These are phyloP conservation scores for Aspergillus ochraceus DNA, from an alignment of 2,329 filamentous ascomycete genomes.

Conservation along the genomic window DNA sequence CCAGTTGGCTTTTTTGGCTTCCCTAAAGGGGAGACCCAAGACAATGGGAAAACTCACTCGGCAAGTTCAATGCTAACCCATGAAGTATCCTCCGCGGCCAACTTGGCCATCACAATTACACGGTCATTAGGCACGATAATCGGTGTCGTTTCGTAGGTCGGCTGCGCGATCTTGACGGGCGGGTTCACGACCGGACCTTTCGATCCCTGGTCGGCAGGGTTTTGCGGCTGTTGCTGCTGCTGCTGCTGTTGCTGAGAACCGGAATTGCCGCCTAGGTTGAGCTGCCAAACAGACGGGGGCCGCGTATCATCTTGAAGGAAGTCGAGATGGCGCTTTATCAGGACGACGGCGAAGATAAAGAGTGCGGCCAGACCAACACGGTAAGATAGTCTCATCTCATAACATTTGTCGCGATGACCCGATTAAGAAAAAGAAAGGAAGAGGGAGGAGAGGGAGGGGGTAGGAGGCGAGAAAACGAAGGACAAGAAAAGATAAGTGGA, in stretches of 20 bases:
- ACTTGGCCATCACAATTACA: constrained; percentile 46
- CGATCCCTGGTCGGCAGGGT: background rate
- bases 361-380: constrained; percentile 31
- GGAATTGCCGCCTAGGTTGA: constrained; percentile 19
- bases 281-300: constrained; percentile 29
- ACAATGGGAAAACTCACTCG: constrained; percentile 35
- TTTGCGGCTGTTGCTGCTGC: background rate
- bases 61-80: constrained; percentile 47
- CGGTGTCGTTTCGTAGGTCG: constrained; percentile 26
- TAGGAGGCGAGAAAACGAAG: constrained; percentile 1
- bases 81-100: constrained; percentile 44
- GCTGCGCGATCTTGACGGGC: constrained; percentile 7
- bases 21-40: background rate
- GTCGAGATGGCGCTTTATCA: constrained; percentile 28
- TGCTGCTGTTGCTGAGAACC: background rate
- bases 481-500: constrained; percentile 5
- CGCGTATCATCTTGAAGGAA: constrained; percentile 17
- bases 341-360: constrained; percentile 29
- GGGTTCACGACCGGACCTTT: background rate
- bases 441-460: constrained; percentile 3
- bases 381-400: constrained; percentile 27
- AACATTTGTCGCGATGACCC: constrained; percentile 12
- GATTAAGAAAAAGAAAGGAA: constrained; percentile 7
- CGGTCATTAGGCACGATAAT: constrained; percentile 38
- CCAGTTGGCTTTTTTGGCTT: background rate